Conservation (phyloP, 441 rosid species). For the Hura crepitans region DNA sequence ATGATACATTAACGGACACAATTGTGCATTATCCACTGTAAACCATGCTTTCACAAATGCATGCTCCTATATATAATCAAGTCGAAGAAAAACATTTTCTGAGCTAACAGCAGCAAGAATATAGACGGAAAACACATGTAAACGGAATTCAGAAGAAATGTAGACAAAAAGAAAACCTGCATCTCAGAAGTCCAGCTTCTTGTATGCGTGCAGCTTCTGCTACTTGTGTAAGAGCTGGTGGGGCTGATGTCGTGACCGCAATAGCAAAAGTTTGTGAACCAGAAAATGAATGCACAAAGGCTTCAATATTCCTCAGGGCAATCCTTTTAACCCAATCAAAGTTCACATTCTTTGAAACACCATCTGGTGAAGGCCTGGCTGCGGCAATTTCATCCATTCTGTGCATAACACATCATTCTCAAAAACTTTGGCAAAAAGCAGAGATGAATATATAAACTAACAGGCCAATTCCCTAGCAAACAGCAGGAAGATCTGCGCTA, state of each 20-base stretch:
- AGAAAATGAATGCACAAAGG: conserved; percentile 38
- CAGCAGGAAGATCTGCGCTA: neutral
- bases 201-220: conserved; percentile 41
- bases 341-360: conserved; percentile 28
- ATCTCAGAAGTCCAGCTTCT: conserved; percentile 54
- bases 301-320: conserved; percentile 38
- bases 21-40: no score
- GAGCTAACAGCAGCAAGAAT: neutral
- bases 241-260: conserved; percentile 34
- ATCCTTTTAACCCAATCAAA: conserved; percentile 31
- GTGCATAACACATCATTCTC: conserved; percentile 19
- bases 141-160: neutral
- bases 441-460: neutral
- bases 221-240: conserved; percentile 37
- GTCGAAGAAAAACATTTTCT: neutral
- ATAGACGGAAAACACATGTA: neutral
- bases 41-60: neutral
- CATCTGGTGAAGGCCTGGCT: conserved; percentile 30
- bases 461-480: neutral
- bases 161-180: conserved; percentile 33
- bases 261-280: conserved; percentile 33
- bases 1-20: neutral
- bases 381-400: conserved; percentile 44
- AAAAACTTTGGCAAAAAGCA: neutral
- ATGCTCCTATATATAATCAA: neutral